Evolutionary conservation across 164 flowering plant species (phyloP), one percentile per base, ranked within the genome.

Genomic region (Magnolia officinalis): DNA sequence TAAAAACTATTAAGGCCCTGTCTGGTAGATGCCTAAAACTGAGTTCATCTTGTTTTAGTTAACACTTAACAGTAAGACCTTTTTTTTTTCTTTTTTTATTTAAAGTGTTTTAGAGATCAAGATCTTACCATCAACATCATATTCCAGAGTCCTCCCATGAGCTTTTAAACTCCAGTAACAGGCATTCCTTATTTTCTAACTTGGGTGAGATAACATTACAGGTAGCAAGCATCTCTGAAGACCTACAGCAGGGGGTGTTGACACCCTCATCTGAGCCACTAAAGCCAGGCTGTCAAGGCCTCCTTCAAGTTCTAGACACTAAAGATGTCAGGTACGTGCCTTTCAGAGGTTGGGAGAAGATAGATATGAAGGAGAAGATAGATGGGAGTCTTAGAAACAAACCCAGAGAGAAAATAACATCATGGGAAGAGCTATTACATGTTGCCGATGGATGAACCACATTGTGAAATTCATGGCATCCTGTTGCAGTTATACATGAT

Each of bases 141-240:
- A 37, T 37, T 5, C 45, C 45, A 3, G 45, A 4, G 6, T 37
- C 4, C 6, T 37, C 45, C 45, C 45, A 37, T 37, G 45, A 37
- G 45, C 45, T 37, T 37, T 37, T 37, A 37, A 37, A 37, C 45
- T 37, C 45, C 45, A 37, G 45, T 37, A 37, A 37, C 6, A 37
- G 45, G 45, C 45, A 31, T 7, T 31, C 58, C 50, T 6, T 70
- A 16, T 29, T 37, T 19, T 11, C 11, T 37, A 59, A 58, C 20
- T 55, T 1, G 65, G 64, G 19, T n/a, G 31, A 14, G 18, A 52
- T 64, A 20, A 24, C n/a, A 13, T 85, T 29, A 24, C 84, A 96
- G 99, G 94, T 96, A 72, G 84, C 83, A 6, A 90, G 93, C 88
- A 90, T 94, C 74, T 78, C 83, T 7, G 91, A 90, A 79, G 99